phyloP scores from a whole-genome alignment of 202 grass and related monocot species.

The Zoysia matrella region DNA sequence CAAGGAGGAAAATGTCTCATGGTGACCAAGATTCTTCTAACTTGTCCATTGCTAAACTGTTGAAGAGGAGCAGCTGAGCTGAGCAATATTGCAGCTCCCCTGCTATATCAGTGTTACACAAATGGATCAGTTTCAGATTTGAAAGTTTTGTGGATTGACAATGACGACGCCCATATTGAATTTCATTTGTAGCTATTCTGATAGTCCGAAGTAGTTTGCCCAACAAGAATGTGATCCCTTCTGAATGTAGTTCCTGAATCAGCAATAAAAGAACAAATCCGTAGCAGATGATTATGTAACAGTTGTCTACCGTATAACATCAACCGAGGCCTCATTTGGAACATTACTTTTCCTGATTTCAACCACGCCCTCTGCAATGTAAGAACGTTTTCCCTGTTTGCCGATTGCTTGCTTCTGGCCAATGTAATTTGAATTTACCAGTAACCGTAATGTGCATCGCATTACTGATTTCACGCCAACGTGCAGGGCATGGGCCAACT shows the following conservation, averaged over 20 bases:
- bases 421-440: too few species aligned
- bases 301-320: too few species aligned
- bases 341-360: too few species aligned
- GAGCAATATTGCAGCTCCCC: constrained; percentile 5
- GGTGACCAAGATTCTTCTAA: constrained; percentile 17
- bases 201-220: background rate
- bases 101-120: background rate
- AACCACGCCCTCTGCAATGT: too few species aligned
- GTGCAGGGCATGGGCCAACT: background rate
- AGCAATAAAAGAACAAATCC: background rate
- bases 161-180: background rate
- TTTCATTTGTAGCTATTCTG: background rate
- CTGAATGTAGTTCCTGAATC: background rate
- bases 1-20: constrained; percentile 29
- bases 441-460: too few species aligned
- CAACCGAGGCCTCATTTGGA: too few species aligned
- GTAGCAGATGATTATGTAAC: too few species aligned
- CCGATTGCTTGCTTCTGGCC: too few species aligned
- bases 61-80: constrained; percentile 26
- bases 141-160: background rate
- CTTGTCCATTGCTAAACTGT: constrained; percentile 31
- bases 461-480: too few species aligned
- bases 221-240: background rate
- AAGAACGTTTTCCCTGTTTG: too few species aligned
- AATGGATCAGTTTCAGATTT: background rate